Conservation (phyloP, 371 early-diverging fungal species). For the Syncephalastrum racemosum region DNA sequence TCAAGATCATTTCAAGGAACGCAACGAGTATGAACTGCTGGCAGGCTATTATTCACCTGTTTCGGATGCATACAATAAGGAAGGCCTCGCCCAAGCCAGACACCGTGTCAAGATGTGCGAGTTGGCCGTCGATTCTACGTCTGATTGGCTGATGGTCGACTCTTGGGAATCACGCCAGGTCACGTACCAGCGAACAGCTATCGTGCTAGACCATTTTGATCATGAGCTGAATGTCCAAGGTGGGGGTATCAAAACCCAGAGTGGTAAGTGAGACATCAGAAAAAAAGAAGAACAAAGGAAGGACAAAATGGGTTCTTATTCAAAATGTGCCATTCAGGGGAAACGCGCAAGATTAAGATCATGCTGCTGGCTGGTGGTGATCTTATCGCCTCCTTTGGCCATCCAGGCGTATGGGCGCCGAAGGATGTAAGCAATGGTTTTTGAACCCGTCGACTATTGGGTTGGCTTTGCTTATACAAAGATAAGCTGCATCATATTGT, state of each 20-base stretch:
- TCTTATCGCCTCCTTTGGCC: slow-evolving; percentile 92
- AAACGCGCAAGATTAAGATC: slow-evolving; percentile 66
- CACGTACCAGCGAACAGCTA: slow-evolving; percentile 84
- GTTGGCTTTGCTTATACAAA: neutral
- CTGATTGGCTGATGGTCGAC: slow-evolving; percentile 95
- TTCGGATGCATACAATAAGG: slow-evolving; percentile 88
- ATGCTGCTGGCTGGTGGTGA: slow-evolving; percentile 97
- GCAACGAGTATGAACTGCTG: slow-evolving; percentile 77
- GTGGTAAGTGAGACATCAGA: slow-evolving; percentile 28
- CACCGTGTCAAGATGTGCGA: slow-evolving; percentile 95
- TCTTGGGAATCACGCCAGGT: slow-evolving; percentile 88
- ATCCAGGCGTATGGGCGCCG: slow-evolving; percentile 88
- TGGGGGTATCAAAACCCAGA: slow-evolving; percentile 50
- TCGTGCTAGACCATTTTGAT: slow-evolving; percentile 95
- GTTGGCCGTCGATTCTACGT: slow-evolving; percentile 78
- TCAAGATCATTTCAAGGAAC: slow-evolving; percentile 75
- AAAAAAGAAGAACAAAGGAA: neutral
- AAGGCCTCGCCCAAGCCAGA: slow-evolving; percentile 82
- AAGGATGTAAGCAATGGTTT: slow-evolving; percentile 74
- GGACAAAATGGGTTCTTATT: too few species aligned
- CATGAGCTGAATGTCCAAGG: slow-evolving; percentile 73
- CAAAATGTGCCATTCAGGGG: slow-evolving; percentile 21
- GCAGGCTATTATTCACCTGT: slow-evolving; percentile 98
- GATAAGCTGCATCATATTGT: slow-evolving; percentile 86
- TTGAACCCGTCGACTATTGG: neutral